Evolutionary conservation across 352 stramenopile genomes (phyloP).

Genomic region (Phytopythium boreale): DNA sequence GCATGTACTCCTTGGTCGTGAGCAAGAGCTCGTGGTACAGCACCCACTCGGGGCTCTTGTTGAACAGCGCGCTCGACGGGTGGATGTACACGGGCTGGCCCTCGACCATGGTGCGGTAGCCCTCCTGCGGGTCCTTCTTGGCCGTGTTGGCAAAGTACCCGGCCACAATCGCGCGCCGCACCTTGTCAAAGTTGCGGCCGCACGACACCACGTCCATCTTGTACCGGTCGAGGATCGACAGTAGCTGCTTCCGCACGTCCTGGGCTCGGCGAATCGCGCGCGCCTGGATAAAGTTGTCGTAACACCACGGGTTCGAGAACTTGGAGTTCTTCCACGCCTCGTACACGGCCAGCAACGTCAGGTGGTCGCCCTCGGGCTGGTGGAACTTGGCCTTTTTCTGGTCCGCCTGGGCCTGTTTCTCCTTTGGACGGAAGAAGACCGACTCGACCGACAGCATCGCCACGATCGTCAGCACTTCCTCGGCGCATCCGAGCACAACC

Average conservation of each 20-base stretch:
- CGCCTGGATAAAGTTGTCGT: conserved; percentile 99
- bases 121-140: conserved; percentile 99
- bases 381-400: conserved; percentile 99
- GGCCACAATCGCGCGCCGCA: conserved; percentile 96
- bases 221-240: conserved; percentile 99
- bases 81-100: conserved; percentile 99
- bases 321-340: conserved; percentile 97
- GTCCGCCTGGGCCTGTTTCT: conserved; percentile 98
- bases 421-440: conserved; percentile 98
- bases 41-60: conserved; percentile 98
- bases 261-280: conserved; percentile 95
- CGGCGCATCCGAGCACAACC: conserved; percentile 96
- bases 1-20: conserved; percentile 99
- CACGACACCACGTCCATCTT: conserved; percentile 97
- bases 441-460: conserved; percentile 99
- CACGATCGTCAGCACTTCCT: conserved; percentile 99
- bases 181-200: conserved; percentile 96
- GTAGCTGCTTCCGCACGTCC: conserved; percentile 98
- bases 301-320: conserved; percentile 99
- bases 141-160: conserved; percentile 99
- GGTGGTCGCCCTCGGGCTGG: conserved; percentile 97
- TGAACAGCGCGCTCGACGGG: conserved; percentile 96
- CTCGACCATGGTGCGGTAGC: conserved; percentile 98
- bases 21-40: conserved; percentile 98
- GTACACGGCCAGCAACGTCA: conserved; percentile 98